A percentile compares a stretch with the other conserved stretches of the same genome.
Conservation (phyloP, 192 early-diverging fungal genomes). For the Chytriomyces confervae region DNA sequence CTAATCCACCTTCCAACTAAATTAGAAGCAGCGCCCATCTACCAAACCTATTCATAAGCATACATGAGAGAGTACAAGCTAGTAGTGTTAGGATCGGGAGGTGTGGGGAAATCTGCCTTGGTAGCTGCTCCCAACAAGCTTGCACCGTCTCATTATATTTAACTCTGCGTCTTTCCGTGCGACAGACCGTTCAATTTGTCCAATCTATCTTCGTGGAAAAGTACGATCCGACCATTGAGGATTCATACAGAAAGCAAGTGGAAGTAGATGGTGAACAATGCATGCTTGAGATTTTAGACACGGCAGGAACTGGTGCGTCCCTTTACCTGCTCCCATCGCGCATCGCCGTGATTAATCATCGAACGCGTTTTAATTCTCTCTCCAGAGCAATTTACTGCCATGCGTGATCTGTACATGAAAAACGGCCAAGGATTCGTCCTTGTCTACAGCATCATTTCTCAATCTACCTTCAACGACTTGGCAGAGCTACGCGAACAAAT, state of each 20-base stretch:
- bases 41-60: too few relatives aligned
- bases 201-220: constrained; percentile 83
- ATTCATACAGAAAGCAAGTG: constrained; percentile 96
- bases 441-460: constrained; percentile 69
- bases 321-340: neutral
- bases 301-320: constrained; percentile 76
- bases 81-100: constrained; percentile 92
- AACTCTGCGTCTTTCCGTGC: constrained; percentile 8
- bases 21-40: too few relatives aligned
- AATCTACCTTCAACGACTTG: constrained; percentile 69
- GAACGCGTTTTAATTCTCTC: neutral
- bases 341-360: neutral
- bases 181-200: constrained; percentile 67
- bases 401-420: constrained; percentile 75
- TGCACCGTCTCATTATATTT: neutral
- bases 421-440: constrained; percentile 72
- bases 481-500: constrained; percentile 69
- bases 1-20: too few relatives aligned
- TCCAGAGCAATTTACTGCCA: constrained; percentile 70
- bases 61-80: constrained; percentile 94
- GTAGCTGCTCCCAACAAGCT: constrained; percentile 54
- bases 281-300: constrained; percentile 96
- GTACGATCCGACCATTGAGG: constrained; percentile 99
- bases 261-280: constrained; percentile 97
- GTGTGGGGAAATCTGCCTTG: constrained; percentile 84